Evolutionary conservation across 371 early-diverging fungal genomes (phyloP).

Genomic region (Apophysomyces ossiformis): DNA sequence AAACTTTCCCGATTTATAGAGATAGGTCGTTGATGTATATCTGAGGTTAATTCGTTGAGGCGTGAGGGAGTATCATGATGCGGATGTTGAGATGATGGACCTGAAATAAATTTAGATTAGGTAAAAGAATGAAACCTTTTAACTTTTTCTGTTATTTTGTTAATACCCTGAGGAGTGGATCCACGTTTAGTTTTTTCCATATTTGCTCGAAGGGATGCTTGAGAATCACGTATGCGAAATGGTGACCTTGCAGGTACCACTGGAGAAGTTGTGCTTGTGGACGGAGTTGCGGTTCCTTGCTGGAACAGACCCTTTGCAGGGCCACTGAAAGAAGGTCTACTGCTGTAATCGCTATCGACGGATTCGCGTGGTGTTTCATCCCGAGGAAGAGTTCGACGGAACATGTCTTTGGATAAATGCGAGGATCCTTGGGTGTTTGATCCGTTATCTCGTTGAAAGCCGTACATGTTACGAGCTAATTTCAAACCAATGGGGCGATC

Average conservation of each 20-base stretch:
- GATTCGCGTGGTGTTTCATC: slow-evolving; percentile 11
- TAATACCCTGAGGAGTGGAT: not conserved
- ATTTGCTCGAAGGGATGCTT: slow-evolving; percentile 20
- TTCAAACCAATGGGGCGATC: slow-evolving; percentile 33
- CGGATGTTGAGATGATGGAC: not conserved
- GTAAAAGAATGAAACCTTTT: too few relatives aligned
- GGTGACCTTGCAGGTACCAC: slow-evolving; percentile 47
- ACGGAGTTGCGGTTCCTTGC: slow-evolving; percentile 2
- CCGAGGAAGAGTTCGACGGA: not conserved
- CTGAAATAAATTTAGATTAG: not conserved
- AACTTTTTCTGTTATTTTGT: not conserved
- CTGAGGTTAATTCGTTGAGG: slow-evolving; percentile 11
- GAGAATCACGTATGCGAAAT: slow-evolving; percentile 40
- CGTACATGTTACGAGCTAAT: slow-evolving; percentile 19
- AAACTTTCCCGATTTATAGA: slow-evolving; percentile 26
- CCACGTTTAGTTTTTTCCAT: not conserved
- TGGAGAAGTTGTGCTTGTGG: slow-evolving; percentile 28
- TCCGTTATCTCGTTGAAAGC: slow-evolving; percentile 11
- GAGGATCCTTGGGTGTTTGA: not conserved
- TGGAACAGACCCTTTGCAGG: slow-evolving; percentile 9
- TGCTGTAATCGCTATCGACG: slow-evolving; percentile 13
- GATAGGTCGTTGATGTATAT: not conserved
- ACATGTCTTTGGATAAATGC: not conserved
- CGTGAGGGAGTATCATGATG: not conserved
- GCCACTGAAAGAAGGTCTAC: slow-evolving; percentile 8